Evolutionary conservation across 192 early-diverging fungal species (phyloP), one percentile per base, ranked within the genome.

Genomic region (Umbelopsis ramanniana): DNA sequence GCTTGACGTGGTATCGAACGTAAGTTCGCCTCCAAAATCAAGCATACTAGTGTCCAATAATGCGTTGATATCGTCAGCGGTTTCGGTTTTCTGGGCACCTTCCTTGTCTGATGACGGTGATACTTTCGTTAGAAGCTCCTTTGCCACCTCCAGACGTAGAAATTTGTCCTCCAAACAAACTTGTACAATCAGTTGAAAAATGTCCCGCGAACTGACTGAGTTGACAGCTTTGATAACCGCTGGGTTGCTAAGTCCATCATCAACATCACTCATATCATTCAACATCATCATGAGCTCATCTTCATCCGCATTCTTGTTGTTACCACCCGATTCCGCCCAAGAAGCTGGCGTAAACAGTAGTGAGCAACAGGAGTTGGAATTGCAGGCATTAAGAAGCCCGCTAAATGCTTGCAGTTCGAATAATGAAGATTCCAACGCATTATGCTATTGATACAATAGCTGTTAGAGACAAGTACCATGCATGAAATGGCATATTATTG

Each of bases 301-400:
- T 1, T 78, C 72, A 29, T 70, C 72, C 11, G 63, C 69, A 15
- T 69, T 68, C 17, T 22, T 50, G n/a, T 17, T 54, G 6, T 48
- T 46, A 7, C 33, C 46, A 6, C 68, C 40, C 29, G 29, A 37
- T 37, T 63, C 57, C 15, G 57, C 11, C 57, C 57, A 63, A 6
- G 73, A 74, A 40, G 69, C 69, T 12, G 73, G 72, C 37, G 52
- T 72, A 55, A 71, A 71, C 15, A 74, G 53, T 22, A 70, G 53
- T 33, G 70, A 47, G 37, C 73, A 71, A 24, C 75, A 76, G 6
- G 69, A 50, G 9, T 48, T 72, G 19, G 72, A 72, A 33, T 68
- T 80, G 40, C 79, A 76, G 2, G 79, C 74, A 66, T 80, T 75
- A 17, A 80, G 33, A 21, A 80, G 68, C 5, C 79, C 79, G 15